These are phyloP conservation scores for Macrotyloma uniflorum DNA, from an alignment of 306 rosid species.

Conservation along the genomic window DNA sequence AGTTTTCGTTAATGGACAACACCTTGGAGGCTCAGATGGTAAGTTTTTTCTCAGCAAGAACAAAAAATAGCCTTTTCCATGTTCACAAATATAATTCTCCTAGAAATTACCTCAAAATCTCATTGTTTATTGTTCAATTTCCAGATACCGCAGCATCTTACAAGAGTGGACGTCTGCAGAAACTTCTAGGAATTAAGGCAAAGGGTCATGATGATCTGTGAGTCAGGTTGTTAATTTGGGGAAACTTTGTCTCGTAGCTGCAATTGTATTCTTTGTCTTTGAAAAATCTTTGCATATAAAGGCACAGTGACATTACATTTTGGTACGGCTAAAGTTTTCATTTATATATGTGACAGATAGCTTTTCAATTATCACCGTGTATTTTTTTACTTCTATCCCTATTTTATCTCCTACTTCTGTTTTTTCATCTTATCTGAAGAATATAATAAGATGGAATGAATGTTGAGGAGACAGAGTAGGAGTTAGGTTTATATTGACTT, in stretches of 20 bases:
- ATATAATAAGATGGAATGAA: no score
- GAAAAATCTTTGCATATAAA: constrained; percentile 4
- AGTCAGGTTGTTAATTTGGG: constrained; percentile 33
- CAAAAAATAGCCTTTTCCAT: neutral
- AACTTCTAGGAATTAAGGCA: constrained; percentile 66
- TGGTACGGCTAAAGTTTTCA: constrained; percentile 11
- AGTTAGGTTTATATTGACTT: no score
- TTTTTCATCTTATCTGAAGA: no score
- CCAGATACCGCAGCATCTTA: constrained; percentile 80
- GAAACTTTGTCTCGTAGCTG: neutral
- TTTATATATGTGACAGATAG: constrained; percentile 7
- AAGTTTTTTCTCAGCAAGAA: constrained; percentile 25
- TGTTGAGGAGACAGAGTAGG: no score
- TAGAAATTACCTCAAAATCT: constrained; percentile 1
- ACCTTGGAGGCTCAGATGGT: constrained; percentile 98
- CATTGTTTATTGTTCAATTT: constrained; percentile 33
- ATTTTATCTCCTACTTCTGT: no score
- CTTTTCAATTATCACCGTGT: neutral
- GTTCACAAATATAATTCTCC: constrained; percentile 5
- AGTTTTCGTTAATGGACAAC: constrained; percentile 80
- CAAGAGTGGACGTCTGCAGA: constrained; percentile 71
- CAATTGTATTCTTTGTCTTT: constrained; percentile 19
- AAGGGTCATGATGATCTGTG: constrained; percentile 59
- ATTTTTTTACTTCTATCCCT: constrained; percentile 17
- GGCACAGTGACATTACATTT: constrained; percentile 20